Base-by-base conservation (phyloP, 2,329 filamentous ascomycete genomes). In the Beauveria varroae region DNA sequence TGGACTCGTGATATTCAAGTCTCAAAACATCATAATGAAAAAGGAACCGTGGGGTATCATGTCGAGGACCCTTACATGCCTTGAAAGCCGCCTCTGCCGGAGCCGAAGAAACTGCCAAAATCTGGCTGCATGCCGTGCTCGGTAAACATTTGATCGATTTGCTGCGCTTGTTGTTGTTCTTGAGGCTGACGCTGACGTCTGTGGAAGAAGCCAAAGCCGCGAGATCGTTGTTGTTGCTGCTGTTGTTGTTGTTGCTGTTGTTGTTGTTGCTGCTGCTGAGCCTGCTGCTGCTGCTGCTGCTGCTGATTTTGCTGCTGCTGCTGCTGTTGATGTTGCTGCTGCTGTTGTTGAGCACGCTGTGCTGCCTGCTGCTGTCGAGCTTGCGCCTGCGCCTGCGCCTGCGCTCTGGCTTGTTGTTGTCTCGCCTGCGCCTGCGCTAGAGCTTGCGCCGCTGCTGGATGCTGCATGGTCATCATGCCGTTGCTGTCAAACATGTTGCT, bases 121-220 rank as follows among this genome's bases (percentile, higher is more conserved):
- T 80, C 76, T 37, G 75, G 72, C 63, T 75, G 73, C 70, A 78
- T 78, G 62, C 72, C 75, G 64, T 78, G 74, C 61, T 78, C 74
- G 59, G 76, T 76, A 70, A 82, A 76, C 70, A 82, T 78, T 43
- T 81, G 79, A 60, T 81, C 78, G 65, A 81, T 79, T 43, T 79
- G 74, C 63, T 71, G 69, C 64, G 74, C 74, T 63, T 71, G 69
- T 46, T 70, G 70, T 34, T 69, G 67, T 22, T 63, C 55, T 40
- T 63, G 60, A 7, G 68, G 65, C 22, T 63, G 60, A 16, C 69
- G 65, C 41, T 49, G 28, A 3, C 62, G 57, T 44, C 68, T 65
- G 56, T 68, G 66, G 47, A 67, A 64, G 20, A 68, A 68, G 16
- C 69, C 66, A 18, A 68, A 47, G 26, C 66, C 73, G 50, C 74